Evolutionary conservation across 768 basidiomycete species (phyloP), one percentile per base, ranked within the genome.

Genomic region (Russula sp.): DNA sequence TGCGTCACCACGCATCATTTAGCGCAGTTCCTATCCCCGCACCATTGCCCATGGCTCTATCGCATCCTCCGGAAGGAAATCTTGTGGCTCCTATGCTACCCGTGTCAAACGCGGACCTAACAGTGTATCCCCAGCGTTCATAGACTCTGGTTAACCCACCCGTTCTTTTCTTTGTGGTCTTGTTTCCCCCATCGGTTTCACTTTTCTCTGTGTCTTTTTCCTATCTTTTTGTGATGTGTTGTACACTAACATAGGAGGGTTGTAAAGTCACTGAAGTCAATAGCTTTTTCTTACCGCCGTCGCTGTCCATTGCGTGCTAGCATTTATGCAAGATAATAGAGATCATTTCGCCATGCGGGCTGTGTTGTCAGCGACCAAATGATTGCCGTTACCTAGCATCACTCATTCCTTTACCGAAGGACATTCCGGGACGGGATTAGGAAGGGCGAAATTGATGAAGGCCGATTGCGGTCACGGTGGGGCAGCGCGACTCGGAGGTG

Each of bases 1-100:
- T 68, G 40, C 76, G 75, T 54, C 73, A 77, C 66, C 76, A 76
- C 57, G 71, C 73, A 61, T 52, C 73, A 4, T 74, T 75, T 60
- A 59, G 68, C 52, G 61, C n/a, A 11, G 11, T 66, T 8, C 53
- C 65, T 22, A 20, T 64, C n/a, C 58, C 63, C 14, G 40, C 58
- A 2, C 27, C 58, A 16, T 31, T 60, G 22, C 39, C 57, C 40
- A 11, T 55, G 9, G 9, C 52, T 44, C n/a, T 62, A 22, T 18
- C 57, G 34, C 56, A 52, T 35, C 65, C 65, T 50, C 47, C 61
- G 16, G 67, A 68, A 48, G 65, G 64, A 61, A 55, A 53, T 20
- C 35, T 66, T 20, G 31, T 57, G 44, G 20, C 58, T 11, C 18
- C 54, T 27, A 22, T 42, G 37, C 31, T 35, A 11, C 59, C 39